Percentiles rank a stretch among this genome's conserved stretches.
These are phyloP conservation scores for Echinochloa phyllopogon DNA, from an alignment of 176 grass and related monocot genomes.

Conservation along the genomic window DNA sequence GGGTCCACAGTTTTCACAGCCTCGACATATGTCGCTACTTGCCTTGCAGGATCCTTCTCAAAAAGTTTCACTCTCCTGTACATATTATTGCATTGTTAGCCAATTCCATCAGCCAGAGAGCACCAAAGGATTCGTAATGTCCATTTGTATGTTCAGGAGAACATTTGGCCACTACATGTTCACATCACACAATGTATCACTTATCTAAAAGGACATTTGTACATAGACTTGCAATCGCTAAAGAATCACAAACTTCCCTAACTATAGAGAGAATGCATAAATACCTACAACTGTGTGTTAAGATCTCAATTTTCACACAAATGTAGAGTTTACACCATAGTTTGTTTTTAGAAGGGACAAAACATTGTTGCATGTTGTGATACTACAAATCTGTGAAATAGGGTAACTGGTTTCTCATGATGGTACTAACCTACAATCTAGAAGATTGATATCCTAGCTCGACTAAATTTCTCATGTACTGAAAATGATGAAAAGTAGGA, in stretches of 20 bases:
- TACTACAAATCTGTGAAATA: neutral
- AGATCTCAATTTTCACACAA: neutral
- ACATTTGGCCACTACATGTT: neutral
- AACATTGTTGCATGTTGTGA: neutral
- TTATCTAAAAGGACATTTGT: constrained; percentile 14
- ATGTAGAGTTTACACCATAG: neutral
- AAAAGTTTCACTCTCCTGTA: constrained; percentile 88
- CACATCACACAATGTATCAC: neutral
- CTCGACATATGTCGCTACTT: constrained; percentile 80
- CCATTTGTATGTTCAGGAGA: neutral
- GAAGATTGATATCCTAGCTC: neutral
- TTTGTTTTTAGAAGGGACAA: neutral
- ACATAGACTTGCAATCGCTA: neutral
- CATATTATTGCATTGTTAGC: constrained; percentile 41
- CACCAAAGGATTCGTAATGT: neutral
- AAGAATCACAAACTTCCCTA: neutral
- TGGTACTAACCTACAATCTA: neutral
- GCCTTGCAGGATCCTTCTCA: constrained; percentile 67
- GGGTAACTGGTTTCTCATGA: neutral
- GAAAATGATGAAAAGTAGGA: neutral
- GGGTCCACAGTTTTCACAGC: constrained; percentile 90
- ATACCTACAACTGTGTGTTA: neutral
- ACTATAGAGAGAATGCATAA: neutral
- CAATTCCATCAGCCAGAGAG: constrained; percentile 14
- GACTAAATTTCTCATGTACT: neutral